phyloP scores from a whole-genome alignment of 768 basidiomycete genomes.

The Leccinum longicurvipes region DNA sequence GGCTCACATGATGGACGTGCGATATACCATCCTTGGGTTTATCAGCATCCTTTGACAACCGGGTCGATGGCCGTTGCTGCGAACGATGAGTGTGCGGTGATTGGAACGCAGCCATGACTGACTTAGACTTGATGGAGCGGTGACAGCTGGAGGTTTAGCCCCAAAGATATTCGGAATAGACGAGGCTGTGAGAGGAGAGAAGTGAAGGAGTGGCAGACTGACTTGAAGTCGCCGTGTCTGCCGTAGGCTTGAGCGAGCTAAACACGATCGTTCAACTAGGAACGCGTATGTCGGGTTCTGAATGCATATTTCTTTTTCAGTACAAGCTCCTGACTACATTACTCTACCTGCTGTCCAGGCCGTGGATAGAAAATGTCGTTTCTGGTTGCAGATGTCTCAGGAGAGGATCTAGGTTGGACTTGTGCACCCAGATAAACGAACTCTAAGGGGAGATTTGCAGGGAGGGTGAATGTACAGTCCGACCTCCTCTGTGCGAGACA shows the following conservation, averaged over 20 bases:
- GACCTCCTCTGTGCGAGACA: too few species aligned
- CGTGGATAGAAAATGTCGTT: too few species aligned
- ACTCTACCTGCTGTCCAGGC: slow-evolving; percentile 30
- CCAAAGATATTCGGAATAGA: slow-evolving; percentile 32
- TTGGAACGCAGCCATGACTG: neutral
- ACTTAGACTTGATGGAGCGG: slow-evolving; percentile 20
- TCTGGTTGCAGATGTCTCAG: too few species aligned
- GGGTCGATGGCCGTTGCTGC: slow-evolving; percentile 10
- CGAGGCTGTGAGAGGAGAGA: neutral
- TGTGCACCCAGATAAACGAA: too few species aligned
- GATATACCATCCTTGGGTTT: slow-evolving; percentile 9
- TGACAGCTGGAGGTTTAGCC: slow-evolving; percentile 32
- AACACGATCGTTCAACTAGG: slow-evolving; percentile 15
- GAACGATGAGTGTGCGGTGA: neutral
- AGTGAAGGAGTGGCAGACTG: neutral
- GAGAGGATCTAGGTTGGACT: too few species aligned
- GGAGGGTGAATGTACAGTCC: too few species aligned
- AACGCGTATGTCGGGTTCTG: too few species aligned
- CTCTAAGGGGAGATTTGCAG: too few species aligned
- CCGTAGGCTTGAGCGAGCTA: slow-evolving; percentile 7
- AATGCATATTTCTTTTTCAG: slow-evolving; percentile 8
- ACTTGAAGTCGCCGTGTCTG: neutral
- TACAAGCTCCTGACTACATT: slow-evolving; percentile 10
- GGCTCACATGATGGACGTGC: neutral
- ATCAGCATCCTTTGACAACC: slow-evolving; percentile 19